Evolutionary conservation across 2,329 filamentous ascomycete species (phyloP), one percentile per base, ranked within the genome.

Genomic region (Fusarium siculi): DNA sequence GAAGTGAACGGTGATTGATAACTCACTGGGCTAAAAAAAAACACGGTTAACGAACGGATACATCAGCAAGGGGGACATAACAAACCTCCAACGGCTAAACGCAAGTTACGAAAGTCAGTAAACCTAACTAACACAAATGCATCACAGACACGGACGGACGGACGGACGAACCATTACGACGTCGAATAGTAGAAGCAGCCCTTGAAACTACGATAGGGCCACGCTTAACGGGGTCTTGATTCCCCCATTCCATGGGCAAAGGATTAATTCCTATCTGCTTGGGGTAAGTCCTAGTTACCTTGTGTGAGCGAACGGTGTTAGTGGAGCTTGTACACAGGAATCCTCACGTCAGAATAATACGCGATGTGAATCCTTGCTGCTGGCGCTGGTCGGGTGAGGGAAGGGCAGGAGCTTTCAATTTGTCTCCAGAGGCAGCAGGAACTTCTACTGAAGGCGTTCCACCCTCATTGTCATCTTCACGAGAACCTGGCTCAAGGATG

Each of bases 181-280:
- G 89, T 62, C 93, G 88, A 76, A 97, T 93, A 9, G 94, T 96
- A 61, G 90, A 91, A 36, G 90, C 85, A 68, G 90, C 88, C 76
- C 94, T 89, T 32, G 93, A 96, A 47, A 97, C 96, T 57, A 97
- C 92, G 55, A 98, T 93, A 9, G 96, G 96, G 4, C 96, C 96
- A 82, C 96, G 90, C 77, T 91, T 86, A 65, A 87, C 82, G 43
- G 93, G 90, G 80, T 97, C 93, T 61, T 88, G 84, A 62, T 94
- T 90, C 56, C 96, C 96, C 96, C 96, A 98, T 75, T 93, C 88
- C 87, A 98, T 90, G 28, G 91, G 90, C 57, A 98, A 85, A n/a
- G 96, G 95, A 74, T 97, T 93, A 82, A 98, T 96, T 71, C 96
- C 96, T 74, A 93, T 94, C 84, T 98, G 96, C 76, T 94, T 95